Evolutionary conservation across 176 grass and related monocot genomes (phyloP), one percentile per base, ranked within the genome.

Genomic region (Oryza rufipogon): DNA sequence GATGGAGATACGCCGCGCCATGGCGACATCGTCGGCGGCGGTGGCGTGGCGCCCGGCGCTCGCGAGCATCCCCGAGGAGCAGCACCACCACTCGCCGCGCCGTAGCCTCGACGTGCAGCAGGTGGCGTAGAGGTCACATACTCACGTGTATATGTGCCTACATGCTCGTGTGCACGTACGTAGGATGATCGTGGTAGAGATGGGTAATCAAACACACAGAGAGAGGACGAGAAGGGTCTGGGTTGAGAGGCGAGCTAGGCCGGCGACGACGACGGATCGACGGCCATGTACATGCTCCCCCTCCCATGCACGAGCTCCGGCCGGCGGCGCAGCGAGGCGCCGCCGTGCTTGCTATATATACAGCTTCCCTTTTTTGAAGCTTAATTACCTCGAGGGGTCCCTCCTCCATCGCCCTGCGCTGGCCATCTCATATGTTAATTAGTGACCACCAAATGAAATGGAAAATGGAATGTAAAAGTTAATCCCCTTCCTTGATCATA

Each of bases 31-130:
- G 11, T 70, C 48, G 5, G 81, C 49, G 6, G 30, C 2, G 34
- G 34, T 4, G 34, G 34, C 34, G 34, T 97, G 94, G 94, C 87
- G 82, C 49, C 91, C 94, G 9, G 87, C 70, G 77, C 87, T 97
- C 7, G 87, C 70, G 60, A 97, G 89, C 85, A 97, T 97, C 80
- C 91, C 91, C 0, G 94, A 97, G 88, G 91, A 97, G 65, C 58
- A 63, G 8, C 16, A 60, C 54, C 16, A 60, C 54, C 51, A 58
- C 54, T 58, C 54, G 54, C 54, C 54, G 54, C 70, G 39, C 70
- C 56, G 66, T 71, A 83, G 78, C 32, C 22, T 75, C n/a, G 41
- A 10, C 45, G 17, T 23, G 2, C 28, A 45, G 61, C 28, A 45
- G 61, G 58, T 36, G 32, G 49, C 30, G 46, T 44, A 51, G 19